Percentiles rank a stretch among this genome's conserved stretches.
These are phyloP conservation scores for Candida loeiensis DNA, from an alignment of 805 yeast genomes.

Conservation along the genomic window DNA sequence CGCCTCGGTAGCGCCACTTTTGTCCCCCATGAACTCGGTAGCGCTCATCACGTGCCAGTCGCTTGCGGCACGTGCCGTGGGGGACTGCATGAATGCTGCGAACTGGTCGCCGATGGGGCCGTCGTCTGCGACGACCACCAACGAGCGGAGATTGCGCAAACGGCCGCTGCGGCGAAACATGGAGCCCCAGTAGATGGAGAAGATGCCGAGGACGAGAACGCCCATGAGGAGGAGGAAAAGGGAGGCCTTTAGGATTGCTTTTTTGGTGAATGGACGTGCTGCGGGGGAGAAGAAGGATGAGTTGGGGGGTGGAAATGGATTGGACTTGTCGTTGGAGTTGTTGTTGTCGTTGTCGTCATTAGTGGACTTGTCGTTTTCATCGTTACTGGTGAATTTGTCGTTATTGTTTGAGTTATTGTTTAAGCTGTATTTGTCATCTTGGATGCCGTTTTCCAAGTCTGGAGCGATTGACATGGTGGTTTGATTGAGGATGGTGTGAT, in stretches of 20 bases:
- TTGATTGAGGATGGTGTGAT: too few relatives aligned
- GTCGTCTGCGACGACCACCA: constrained; percentile 35
- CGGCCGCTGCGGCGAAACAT: constrained; percentile 28
- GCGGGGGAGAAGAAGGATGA: background rate
- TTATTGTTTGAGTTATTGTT: too few relatives aligned
- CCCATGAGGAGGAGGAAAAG: constrained; percentile 11
- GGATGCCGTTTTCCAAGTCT: too few relatives aligned
- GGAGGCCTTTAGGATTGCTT: background rate
- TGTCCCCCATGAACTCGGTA: constrained; percentile 16
- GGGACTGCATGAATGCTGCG: background rate
- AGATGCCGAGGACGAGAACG: constrained; percentile 25
- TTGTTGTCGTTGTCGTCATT: too few relatives aligned
- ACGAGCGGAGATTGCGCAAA: constrained; percentile 30
- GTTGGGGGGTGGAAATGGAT: too few relatives aligned
- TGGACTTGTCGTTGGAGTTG: too few relatives aligned
- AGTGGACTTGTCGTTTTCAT: too few relatives aligned
- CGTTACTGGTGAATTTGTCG: too few relatives aligned
- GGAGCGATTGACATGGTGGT: too few relatives aligned
- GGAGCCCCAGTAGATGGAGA: constrained; percentile 43
- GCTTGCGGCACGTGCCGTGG: constrained; percentile 11
- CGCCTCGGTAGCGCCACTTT: constrained; percentile 13
- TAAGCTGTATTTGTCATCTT: too few relatives aligned
- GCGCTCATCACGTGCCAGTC: constrained; percentile 17
- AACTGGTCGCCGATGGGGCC: constrained; percentile 3
- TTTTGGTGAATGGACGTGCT: background rate